Conservation (phyloP, 2,329 filamentous ascomycete species). For the Cercospora sp. region DNA sequence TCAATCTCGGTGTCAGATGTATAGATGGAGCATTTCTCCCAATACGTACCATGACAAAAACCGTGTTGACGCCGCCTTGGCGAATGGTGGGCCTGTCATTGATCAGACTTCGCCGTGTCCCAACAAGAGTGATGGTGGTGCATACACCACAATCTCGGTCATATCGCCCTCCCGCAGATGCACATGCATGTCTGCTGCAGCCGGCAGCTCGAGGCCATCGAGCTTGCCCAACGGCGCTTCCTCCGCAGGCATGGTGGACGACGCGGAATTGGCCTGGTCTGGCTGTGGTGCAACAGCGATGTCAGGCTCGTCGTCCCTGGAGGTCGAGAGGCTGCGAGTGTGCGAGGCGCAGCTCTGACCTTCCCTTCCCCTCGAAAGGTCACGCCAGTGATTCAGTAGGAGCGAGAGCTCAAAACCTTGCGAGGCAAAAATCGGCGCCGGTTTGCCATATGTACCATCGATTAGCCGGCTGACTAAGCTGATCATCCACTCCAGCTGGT, state of each 20-base stretch:
- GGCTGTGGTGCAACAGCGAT: not conserved
- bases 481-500: not conserved
- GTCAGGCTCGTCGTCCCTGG: not conserved
- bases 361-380: not conserved
- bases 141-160: constrained; percentile 50
- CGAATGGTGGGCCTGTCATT: constrained; percentile 49
- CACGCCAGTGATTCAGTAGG: not conserved
- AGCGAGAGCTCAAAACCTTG: not conserved
- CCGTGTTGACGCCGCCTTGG: constrained; percentile 54
- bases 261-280: not conserved
- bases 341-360: not conserved
- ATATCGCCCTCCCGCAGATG: constrained; percentile 56
- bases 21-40: not conserved
- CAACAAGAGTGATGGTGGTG: not conserved
- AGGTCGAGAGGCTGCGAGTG: not conserved
- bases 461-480: not conserved
- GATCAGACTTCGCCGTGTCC: constrained; percentile 12
- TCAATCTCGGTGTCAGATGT: not conserved
- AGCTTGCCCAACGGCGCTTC: constrained; percentile 41
- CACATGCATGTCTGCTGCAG: constrained; percentile 54
- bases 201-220: constrained; percentile 49
- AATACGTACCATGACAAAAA: constrained; percentile 57
- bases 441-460: not conserved
- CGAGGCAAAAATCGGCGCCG: constrained; percentile 1
- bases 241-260: not conserved